These are phyloP conservation scores for Arabidopsis lyrata DNA, from an alignment of 441 rosid genomes.

Conservation along the genomic window DNA sequence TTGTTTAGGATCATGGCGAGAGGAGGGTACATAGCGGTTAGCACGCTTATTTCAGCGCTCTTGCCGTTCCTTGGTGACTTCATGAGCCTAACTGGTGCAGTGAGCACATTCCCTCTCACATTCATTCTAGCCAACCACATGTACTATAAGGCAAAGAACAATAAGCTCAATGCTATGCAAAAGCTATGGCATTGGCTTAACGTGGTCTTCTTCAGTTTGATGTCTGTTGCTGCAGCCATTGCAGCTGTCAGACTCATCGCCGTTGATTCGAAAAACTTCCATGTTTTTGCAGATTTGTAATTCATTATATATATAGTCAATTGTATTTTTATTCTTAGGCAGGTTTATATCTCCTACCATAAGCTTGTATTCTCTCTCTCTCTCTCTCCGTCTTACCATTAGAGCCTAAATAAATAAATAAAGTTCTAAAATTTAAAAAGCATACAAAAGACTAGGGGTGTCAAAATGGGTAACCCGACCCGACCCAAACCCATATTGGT, in stretches of 20 bases:
- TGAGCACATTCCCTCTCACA: slow-evolving; percentile 90
- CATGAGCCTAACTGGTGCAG: slow-evolving; percentile 87
- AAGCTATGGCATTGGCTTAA: slow-evolving; percentile 95
- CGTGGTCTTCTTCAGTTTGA: slow-evolving; percentile 61
- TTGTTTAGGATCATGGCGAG: slow-evolving; percentile 67
- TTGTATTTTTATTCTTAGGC: slow-evolving; percentile 32
- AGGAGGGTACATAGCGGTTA: slow-evolving; percentile 77
- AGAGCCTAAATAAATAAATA: background rate
- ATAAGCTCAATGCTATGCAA: slow-evolving; percentile 51
- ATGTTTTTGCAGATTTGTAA: slow-evolving; percentile 85
- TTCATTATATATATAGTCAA: slow-evolving; percentile 16
- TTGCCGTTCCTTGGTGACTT: slow-evolving; percentile 92
- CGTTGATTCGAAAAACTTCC: slow-evolving; percentile 75
- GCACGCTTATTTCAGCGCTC: slow-evolving; percentile 80
- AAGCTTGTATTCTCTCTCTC: slow-evolving; percentile 17
- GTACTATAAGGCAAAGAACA: slow-evolving; percentile 69
- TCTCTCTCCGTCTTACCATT: background rate
- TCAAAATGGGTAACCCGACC: too few species aligned
- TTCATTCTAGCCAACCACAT: slow-evolving; percentile 93
- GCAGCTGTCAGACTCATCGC: slow-evolving; percentile 80
- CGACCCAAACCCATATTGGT: too few species aligned
- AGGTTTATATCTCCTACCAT: slow-evolving; percentile 3
- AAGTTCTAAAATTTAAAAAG: background rate
- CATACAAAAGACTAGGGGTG: background rate
- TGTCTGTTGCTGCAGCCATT: slow-evolving; percentile 72